Evolutionary conservation across 169 alveolate species (phyloP), one percentile per base, ranked within the genome.

Genomic region (Plasmodium yoelii): DNA sequence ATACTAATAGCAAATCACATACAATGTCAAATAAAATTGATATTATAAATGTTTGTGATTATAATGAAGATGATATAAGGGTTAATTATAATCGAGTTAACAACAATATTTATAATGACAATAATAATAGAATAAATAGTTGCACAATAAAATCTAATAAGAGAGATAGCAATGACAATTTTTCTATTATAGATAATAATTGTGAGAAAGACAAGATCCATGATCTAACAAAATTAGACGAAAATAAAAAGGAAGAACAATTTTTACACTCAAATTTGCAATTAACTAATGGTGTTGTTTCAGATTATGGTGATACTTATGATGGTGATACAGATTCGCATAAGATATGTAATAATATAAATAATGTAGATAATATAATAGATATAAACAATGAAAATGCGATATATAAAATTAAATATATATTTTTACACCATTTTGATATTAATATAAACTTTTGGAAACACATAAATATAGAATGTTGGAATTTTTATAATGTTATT

Each of bases 401-500:
- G 28, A 60, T 12, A 24, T 28, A 18, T 9, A 67, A 53, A 15
- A 49, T 51, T 24, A 77, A 77, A 15, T 47, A 77, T 51, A 47
- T 68, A 5, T 77, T 77, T n/a, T 46, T 77, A 19, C 75, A 77
- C 28, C 67, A 64, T 68, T 77, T 65, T 19, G 46, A 77, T 10
- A 42, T 77, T 63, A 64, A 44, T 22, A 39, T 63, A 19, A 65
- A 63, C 10, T 63, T 49, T 24, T 77, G 88, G 88, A 77, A 64
- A 26, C 75, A 77, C 26, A 64, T 77, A 51, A 77, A 77, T 44
- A 47, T 77, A 34, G 75, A 77, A 22, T 77, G 71, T 49, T 77
- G 88, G 88, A 18, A 57, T 68, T 46, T 64, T 1, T 77, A 77
- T 77, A 75, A 77, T 15, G n/a, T 77, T n/a, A 77, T 77, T 68